Percentiles rank a stretch among this genome's conserved stretches.
Conservation (phyloP, 257 asterid genomes). For the Jacaranda mimosifolia region DNA sequence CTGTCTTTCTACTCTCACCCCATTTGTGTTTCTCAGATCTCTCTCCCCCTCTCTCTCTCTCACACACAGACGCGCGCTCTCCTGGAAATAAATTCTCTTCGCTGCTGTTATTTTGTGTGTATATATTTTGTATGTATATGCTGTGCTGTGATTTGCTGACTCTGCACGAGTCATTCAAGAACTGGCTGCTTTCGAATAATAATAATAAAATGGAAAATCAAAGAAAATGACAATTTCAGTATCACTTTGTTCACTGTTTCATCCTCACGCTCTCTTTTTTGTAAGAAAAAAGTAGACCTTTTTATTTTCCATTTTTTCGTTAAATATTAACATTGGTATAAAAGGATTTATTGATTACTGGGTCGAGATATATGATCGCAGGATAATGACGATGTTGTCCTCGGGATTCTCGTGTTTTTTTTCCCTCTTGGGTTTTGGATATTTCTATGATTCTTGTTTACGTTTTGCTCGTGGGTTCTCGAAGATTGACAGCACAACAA, state of each 20-base stretch:
- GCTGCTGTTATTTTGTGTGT: conserved; percentile 26
- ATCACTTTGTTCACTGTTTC: conserved; percentile 22
- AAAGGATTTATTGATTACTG: neutral
- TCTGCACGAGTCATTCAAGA: conserved; percentile 34
- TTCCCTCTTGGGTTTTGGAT: conserved; percentile 23
- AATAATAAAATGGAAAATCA: neutral
- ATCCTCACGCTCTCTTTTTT: conserved; percentile 27
- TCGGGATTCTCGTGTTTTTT: conserved; percentile 36
- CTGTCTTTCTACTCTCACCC: conserved; percentile 42
- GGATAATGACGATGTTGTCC: conserved; percentile 51
- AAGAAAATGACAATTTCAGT: conserved; percentile 44
- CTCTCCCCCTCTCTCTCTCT: conserved; percentile 40
- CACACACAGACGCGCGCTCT: conserved; percentile 33
- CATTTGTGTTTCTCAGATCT: conserved; percentile 53
- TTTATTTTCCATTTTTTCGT: no score
- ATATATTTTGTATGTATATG: neutral
- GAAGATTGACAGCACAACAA: conserved; percentile 25
- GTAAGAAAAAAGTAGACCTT: neutral
- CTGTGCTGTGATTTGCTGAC: conserved; percentile 53
- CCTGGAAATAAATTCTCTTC: conserved; percentile 30
- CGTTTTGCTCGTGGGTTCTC: conserved; percentile 40
- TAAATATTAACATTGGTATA: no score
- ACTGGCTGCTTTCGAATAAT: conserved; percentile 15
- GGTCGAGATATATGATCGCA: neutral
- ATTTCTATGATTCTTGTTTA: conserved; percentile 7